Evolutionary conservation across 2,329 filamentous ascomycete genomes (phyloP), one percentile per base, ranked within the genome.

Genomic region (Sarocladiaceae sp.): DNA sequence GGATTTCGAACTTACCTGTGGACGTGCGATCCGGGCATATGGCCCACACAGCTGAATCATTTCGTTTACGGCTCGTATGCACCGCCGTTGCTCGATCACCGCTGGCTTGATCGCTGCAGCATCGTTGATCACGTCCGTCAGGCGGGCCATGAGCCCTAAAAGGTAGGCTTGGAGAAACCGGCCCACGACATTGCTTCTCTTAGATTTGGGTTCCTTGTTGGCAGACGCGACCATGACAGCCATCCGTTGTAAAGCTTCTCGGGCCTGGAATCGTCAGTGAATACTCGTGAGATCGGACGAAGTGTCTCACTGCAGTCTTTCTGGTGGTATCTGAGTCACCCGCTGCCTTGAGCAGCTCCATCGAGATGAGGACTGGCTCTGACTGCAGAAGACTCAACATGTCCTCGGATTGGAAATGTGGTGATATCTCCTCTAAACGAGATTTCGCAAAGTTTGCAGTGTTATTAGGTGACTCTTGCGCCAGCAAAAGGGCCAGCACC

Each of bases 91-190:
- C 64, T 97, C 91, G 44, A 77, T 61, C 64, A 79, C 60, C 70
- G 74, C 57, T 69, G 79, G 80, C 53, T 78, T 76, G 18, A 76
- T 70, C 35, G 74, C 72, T 29, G 69, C 64, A 12, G 77, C 74
- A 62, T 90, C 87, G 60, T 92, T 94, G 54, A 97, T 84, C 10
- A 80, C 73, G 51, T 92, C 85, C 1, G 89, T 90, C 57, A 97
- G 84, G 31, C 86, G 81, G 6, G 90, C 85, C 69, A 97, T 91
- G 51, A 97, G 83, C 5, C 91, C 93, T 6, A 99, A 79, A 29
- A 95, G 84, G 65, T 97, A 87, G 26, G 82, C 80, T 56, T 95
- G 86, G 37, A 97, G 80, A 64, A 96, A 97, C 0, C 80, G 74
- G 1, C 84, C 85, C 22, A 95, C 75, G 1, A 81, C 70, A 54